Evolutionary conservation across 2,329 filamentous ascomycete genomes (phyloP).

Genomic region (Claviceps quebecensis): DNA sequence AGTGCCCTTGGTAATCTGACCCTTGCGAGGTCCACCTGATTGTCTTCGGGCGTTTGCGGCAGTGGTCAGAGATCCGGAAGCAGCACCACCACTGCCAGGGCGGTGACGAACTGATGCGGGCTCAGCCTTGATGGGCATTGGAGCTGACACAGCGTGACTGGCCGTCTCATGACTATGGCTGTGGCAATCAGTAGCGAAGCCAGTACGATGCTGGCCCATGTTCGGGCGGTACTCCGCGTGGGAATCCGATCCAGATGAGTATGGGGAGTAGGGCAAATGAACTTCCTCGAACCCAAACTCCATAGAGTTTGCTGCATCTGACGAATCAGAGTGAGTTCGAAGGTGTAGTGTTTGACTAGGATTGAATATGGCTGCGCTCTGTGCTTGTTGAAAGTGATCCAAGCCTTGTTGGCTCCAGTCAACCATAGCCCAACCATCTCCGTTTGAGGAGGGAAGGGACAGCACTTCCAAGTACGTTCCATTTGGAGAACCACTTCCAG

Average conservation of each 20-base stretch:
- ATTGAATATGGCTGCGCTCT: conserved; percentile 68
- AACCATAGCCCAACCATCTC: conserved; percentile 76
- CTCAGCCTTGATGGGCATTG: conserved; percentile 53
- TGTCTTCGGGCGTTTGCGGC: conserved; percentile 50
- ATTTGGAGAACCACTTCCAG: conserved; percentile 31
- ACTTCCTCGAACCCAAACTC: conserved; percentile 72
- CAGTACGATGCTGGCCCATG: conserved; percentile 40
- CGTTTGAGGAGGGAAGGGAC: conserved; percentile 67
- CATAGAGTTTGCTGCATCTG: conserved; percentile 52
- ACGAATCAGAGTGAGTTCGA: conserved; percentile 75
- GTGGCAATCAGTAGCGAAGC: conserved; percentile 42
- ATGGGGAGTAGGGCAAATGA: conserved; percentile 58
- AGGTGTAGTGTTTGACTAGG: conserved; percentile 82
- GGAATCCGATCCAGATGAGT: conserved; percentile 70
- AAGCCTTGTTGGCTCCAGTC: conserved; percentile 56
- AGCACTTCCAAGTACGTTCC: conserved; percentile 65
- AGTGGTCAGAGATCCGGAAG: conserved; percentile 46
- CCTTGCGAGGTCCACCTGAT: conserved; percentile 53
- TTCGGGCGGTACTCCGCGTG: conserved; percentile 10
- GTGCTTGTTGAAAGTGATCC: conserved; percentile 42
- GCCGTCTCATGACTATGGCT: conserved; percentile 39
- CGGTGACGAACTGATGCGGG: conserved; percentile 39
- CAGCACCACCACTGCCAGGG: conserved; percentile 46
- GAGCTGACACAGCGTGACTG: conserved; percentile 53
- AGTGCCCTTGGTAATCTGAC: conserved; percentile 62